Evolutionary conservation across 495 filamentous ascomycete genomes (phyloP), one percentile per base, ranked within the genome.

Genomic region (Bacidia gigantensis): DNA sequence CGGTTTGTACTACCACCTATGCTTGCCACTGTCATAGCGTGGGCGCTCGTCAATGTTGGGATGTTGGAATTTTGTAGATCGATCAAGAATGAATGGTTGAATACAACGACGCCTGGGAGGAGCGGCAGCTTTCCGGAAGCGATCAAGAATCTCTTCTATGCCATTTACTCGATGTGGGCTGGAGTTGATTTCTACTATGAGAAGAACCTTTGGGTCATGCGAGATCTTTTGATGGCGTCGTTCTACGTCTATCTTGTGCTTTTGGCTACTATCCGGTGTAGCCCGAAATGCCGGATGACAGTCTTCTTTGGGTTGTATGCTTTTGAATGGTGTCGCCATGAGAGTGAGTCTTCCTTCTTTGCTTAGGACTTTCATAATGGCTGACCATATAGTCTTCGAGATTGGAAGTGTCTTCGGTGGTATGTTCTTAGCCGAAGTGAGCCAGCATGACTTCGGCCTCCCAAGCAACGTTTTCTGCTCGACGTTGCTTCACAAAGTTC

Each of bases 141-240:
- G 54, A 47, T 67, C 5, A 25, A 60, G 20, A 67, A 67, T 20
- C 62, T 82, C 43, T 63, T 77, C 45, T 56, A 67, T 40, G 74
- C 74, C 50, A 68, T 77, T 51, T 66, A 79, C 17, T 66, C 65
- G 17, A 76, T 72, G 2, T 84, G 81, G 81, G 76, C 75, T 7
- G 72, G 58, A 3, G 70, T 69, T 2, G 72, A 67, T 49, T 80
- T 78, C 62, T 65, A 65, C 12, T 83, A 81, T 55, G 81, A 83
- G 54, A 74, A 74, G 22, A 77, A 82, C 44, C 78, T 82, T 56
- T 84, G 81, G 81, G 79, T 78, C 1, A 54, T 84, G 35, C 60
- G 78, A n/a, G 78, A 78, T 0, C 60, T 84, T 40, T 63, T 84
- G 26, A 72, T 73, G 56, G 77, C 76, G 2, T 77, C 75, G 14